Percentiles rank a stretch among this genome's conserved stretches.
Evolutionary conservation across 305 asterid species (phyloP).

Genomic region (Lippia alba): DNA sequence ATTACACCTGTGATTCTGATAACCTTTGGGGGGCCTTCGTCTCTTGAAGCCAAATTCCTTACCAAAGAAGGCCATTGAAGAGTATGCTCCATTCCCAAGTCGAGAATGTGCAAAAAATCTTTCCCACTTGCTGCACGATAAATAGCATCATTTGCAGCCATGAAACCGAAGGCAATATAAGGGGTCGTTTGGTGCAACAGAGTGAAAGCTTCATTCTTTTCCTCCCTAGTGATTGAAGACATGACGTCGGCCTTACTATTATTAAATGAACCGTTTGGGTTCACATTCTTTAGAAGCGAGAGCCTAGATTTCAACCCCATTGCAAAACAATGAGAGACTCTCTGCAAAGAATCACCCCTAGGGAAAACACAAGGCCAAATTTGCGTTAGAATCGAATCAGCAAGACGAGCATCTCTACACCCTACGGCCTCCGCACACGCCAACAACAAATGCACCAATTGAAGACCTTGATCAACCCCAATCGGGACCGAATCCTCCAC

Average conservation of each 20-base stretch:
- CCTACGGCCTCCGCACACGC: conserved; percentile 79
- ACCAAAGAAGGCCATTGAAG: conserved; percentile 64
- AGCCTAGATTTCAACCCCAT: conserved; percentile 53
- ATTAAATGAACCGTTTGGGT: conserved; percentile 42
- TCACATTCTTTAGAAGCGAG: conserved; percentile 41
- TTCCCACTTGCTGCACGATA: conserved; percentile 45
- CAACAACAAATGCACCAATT: conserved; percentile 61
- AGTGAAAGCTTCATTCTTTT: conserved; percentile 48
- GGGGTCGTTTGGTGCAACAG: conserved; percentile 59
- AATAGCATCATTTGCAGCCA: conserved; percentile 67
- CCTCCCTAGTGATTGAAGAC: conserved; percentile 37
- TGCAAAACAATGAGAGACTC: conserved; percentile 63
- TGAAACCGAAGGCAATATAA: conserved; percentile 49
- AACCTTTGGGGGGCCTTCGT: conserved; percentile 39
- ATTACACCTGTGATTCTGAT: conserved; percentile 52
- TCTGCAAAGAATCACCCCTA: conserved; percentile 61
- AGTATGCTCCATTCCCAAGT: conserved; percentile 56
- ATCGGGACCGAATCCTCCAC: conserved; percentile 5
- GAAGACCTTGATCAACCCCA: conserved; percentile 53
- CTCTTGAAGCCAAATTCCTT: conserved; percentile 35
- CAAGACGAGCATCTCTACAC: conserved; percentile 59
- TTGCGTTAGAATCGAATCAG: conserved; percentile 46
- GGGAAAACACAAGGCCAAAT: conserved; percentile 52
- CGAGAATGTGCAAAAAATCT: conserved; percentile 52
- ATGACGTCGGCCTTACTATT: conserved; percentile 17